These are phyloP conservation scores for Bacidia gigantensis DNA, from an alignment of 495 filamentous ascomycete genomes.

Conservation along the genomic window DNA sequence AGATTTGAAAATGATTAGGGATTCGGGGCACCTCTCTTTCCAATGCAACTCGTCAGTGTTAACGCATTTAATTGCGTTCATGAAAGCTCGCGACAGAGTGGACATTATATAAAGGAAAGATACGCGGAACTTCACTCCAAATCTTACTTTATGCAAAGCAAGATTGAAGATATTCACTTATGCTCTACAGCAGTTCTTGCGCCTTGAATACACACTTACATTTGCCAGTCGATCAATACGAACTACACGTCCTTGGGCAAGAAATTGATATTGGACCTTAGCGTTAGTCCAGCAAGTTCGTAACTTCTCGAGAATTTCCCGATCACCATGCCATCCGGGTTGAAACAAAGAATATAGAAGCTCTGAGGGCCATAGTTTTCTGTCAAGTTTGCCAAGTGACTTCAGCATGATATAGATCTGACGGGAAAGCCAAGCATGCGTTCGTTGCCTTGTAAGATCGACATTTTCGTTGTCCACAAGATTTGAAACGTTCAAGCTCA, in stretches of 20 bases:
- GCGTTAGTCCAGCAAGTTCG: not conserved
- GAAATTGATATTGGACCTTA: not conserved
- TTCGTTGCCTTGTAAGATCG: not conserved
- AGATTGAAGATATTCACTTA: no score
- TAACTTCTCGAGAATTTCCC: not conserved
- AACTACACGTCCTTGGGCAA: not conserved
- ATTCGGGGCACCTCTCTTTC: no score
- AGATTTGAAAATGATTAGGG: no score
- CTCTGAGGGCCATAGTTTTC: not conserved
- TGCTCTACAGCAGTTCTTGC: not conserved
- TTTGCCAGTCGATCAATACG: not conserved
- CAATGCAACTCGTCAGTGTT: no score
- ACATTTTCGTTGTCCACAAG: not conserved
- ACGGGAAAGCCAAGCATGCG: not conserved
- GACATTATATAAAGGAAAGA: no score
- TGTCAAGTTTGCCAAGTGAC: not conserved
- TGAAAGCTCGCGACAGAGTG: no score
- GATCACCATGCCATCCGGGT: not conserved
- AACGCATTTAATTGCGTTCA: no score
- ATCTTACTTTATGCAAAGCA: no score
- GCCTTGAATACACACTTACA: not conserved
- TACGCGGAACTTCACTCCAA: no score
- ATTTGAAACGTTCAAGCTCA: not conserved
- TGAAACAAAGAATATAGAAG: not conserved
- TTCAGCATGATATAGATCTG: not conserved